Base-by-base conservation (phyloP, 2,329 filamentous ascomycete species). In the Pyricularia sp. region DNA sequence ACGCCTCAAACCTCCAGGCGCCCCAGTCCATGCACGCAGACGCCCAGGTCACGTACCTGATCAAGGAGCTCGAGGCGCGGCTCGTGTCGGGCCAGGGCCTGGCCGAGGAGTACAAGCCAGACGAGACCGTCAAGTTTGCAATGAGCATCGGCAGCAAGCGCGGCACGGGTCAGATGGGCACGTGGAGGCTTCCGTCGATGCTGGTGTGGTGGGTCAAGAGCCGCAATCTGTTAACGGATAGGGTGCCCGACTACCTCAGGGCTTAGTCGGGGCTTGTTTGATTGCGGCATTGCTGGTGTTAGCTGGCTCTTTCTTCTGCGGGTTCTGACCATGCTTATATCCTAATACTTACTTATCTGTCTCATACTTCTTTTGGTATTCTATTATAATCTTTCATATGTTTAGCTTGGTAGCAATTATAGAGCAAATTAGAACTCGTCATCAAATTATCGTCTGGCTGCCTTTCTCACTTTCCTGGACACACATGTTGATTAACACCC, bases 101-200 rank as follows among this genome's bases (percentile, higher is more conserved):
- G 0, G 68, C 70, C 17, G 42, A 61, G 28, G 67, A 72, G 42
- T 75, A 73, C 69, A 71, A 70, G 58, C 72, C 72, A 3, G 68
- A 64, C 58, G 50, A 63, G 7, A 70, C 61, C 30, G 64, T 73
- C 28, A 63, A 73, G 33, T 70, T 76, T 23, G 72, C 65, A 9
- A 70, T 71, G 2, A 73, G 72, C 14, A 30, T 77, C 3, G 76
- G 76, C 12, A 71, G 71, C 67, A 73, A 69, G 9, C 70, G 66
- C 42, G 76, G 75, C 26, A 73, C 72, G 1, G 76, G 76, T 23
- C 76, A 78, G 72, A 65, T 73, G 11, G 74, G 73, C 11, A 69
- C 55, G 1, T 73, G 70, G 68, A 73, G 68, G 68, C 1, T 74
- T 10, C 73, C 68, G 63, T 70, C 72, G 58, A 70, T 73, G 66